phyloP scores from a whole-genome alignment of 1,139 yeast genomes.

The Dujonia santamariae region DNA sequence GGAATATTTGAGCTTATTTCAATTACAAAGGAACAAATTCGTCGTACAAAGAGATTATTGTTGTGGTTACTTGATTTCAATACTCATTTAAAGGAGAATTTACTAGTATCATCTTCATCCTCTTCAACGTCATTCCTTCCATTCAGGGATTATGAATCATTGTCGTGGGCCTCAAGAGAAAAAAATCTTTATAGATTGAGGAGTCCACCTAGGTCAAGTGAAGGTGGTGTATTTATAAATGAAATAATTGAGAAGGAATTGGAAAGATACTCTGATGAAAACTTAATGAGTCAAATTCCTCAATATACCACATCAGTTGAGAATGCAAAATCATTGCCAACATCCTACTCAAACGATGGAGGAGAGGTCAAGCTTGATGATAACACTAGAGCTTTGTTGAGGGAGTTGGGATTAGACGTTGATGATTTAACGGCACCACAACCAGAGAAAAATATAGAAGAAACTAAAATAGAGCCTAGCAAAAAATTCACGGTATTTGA shows the following conservation, averaged over 20 bases:
- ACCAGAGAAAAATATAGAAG: slow-evolving; percentile 2
- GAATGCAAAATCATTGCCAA: slow-evolving; percentile 16
- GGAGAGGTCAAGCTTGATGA: slow-evolving; percentile 12
- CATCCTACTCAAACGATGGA: slow-evolving; percentile 2
- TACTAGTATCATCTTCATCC: slow-evolving; percentile 10
- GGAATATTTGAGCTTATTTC: slow-evolving; percentile 20
- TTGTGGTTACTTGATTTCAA: slow-evolving; percentile 39
- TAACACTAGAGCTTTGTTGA: slow-evolving; percentile 21
- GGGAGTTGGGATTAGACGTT: slow-evolving; percentile 18
- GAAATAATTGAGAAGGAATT: slow-evolving; percentile 18
- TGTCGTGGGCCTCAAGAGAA: slow-evolving; percentile 33
- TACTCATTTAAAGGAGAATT: slow-evolving; percentile 21
- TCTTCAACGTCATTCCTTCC: slow-evolving; percentile 18
- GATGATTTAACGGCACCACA: slow-evolving; percentile 4
- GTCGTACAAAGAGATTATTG: slow-evolving; percentile 35
- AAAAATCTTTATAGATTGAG: slow-evolving; percentile 20
- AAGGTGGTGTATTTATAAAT: slow-evolving; percentile 3
- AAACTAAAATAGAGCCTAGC: neutral
- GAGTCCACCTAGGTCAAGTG: slow-evolving; percentile 3
- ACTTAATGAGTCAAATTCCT: slow-evolving; percentile 14
- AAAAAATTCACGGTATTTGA: neutral
- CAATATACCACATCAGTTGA: slow-evolving; percentile 14
- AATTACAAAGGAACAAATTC: slow-evolving; percentile 23
- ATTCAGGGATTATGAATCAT: slow-evolving; percentile 28
- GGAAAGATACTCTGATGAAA: slow-evolving; percentile 18